Conservation (phyloP, 2,329 filamentous ascomycete genomes). For the Eurotiales sp. region DNA sequence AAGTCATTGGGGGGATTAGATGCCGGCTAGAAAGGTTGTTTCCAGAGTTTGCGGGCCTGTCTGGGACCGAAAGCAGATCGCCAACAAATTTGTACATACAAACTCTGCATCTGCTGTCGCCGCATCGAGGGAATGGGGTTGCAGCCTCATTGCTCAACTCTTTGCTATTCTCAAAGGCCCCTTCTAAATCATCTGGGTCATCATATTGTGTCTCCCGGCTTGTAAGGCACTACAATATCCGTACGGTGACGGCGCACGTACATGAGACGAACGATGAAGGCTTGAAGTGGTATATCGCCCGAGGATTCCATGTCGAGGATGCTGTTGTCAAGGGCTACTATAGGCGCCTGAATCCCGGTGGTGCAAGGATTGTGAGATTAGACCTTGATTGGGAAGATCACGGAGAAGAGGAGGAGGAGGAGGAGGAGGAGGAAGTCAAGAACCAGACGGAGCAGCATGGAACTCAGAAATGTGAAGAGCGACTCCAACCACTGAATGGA, state of each 20-base stretch:
- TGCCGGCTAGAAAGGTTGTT: constrained; percentile 42
- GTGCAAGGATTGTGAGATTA: constrained; percentile 50
- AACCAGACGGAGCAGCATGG: not conserved
- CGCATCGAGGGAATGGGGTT: constrained; percentile 56
- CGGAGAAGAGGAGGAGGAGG: constrained; percentile 9
- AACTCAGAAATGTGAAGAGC: not conserved
- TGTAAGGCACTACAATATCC: constrained; percentile 49
- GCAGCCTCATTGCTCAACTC: constrained; percentile 53
- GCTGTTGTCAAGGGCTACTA: constrained; percentile 56
- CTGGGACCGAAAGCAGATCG: constrained; percentile 14
- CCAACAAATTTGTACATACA: constrained; percentile 56
- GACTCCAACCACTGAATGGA: not conserved
- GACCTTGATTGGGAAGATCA: constrained; percentile 30
- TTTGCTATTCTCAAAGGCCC: constrained; percentile 28
- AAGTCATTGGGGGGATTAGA: constrained; percentile 47
- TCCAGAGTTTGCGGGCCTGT: constrained; percentile 14
- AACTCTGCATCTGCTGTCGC: constrained; percentile 57
- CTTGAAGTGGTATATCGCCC: constrained; percentile 57
- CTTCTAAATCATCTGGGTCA: constrained; percentile 10
- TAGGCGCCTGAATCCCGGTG: constrained; percentile 53
- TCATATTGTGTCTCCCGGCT: constrained; percentile 29
- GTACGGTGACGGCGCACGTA: constrained; percentile 58
- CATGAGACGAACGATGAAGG: constrained; percentile 61
- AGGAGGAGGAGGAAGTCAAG: not conserved
- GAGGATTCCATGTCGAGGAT: constrained; percentile 52